A percentile compares a stretch with the other conserved stretches of the same genome.
Evolutionary conservation across 148 eudicot species (phyloP).

Genomic region (Simmondsia chinensis): DNA sequence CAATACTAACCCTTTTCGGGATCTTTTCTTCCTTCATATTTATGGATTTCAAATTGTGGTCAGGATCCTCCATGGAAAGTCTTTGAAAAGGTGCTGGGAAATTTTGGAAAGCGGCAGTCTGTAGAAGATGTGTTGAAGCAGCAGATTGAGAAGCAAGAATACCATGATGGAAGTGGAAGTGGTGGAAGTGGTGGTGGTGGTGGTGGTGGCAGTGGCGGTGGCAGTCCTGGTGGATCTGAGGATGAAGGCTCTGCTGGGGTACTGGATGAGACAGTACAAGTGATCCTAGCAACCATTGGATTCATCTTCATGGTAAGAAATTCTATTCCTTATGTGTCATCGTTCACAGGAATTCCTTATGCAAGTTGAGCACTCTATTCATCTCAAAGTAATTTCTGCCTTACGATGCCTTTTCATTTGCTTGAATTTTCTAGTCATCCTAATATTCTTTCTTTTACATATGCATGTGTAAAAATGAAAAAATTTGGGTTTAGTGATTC

Average conservation of each 20-base stretch:
- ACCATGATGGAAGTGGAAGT: constrained; percentile 25
- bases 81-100: constrained; percentile 34
- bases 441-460: too few species aligned
- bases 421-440: too few species aligned
- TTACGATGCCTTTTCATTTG: too few species aligned
- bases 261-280: constrained; percentile 34
- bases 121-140: constrained; percentile 40
- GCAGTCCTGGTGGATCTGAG: constrained; percentile 27
- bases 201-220: constrained; percentile 20
- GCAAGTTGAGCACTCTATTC: too few species aligned
- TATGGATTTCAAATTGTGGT: constrained; percentile 3
- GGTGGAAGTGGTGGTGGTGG: constrained; percentile 20
- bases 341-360: too few species aligned
- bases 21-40: too few species aligned
- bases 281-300: constrained; percentile 36
- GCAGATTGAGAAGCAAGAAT: constrained; percentile 42
- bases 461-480: too few species aligned
- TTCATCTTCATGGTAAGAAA: constrained; percentile 45
- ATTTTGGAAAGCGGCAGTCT: constrained; percentile 31
- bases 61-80: constrained; percentile 49
- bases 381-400: too few species aligned
- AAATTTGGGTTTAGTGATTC: too few species aligned
- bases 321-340: too few species aligned
- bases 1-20: too few species aligned
- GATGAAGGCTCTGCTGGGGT: constrained; percentile 27